Evolutionary conservation across 257 asterid genomes (phyloP).

Genomic region (Lycium ferocissimum): DNA sequence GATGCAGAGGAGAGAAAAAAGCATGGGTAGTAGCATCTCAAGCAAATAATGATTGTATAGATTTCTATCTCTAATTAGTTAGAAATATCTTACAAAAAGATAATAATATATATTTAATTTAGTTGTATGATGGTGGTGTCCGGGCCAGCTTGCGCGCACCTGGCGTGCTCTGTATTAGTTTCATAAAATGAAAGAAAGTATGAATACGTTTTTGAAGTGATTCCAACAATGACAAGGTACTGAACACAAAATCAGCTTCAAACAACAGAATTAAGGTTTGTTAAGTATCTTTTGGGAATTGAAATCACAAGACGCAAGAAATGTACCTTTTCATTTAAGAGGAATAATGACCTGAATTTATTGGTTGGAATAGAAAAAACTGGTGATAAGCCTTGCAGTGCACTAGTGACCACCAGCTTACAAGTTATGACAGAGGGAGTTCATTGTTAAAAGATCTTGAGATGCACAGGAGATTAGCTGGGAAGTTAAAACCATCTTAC

Average conservation of each 20-base stretch:
- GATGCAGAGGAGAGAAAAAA: slow-evolving; percentile 21
- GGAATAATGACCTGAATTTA: slow-evolving; percentile 6
- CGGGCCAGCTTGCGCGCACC: neutral
- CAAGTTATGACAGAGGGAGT: slow-evolving; percentile 17
- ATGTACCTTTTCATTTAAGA: slow-evolving; percentile 12
- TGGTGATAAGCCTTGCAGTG: slow-evolving; percentile 12
- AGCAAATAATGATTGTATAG: slow-evolving; percentile 17
- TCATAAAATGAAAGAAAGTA: slow-evolving; percentile 20
- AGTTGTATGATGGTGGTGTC: neutral
- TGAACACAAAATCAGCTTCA: neutral
- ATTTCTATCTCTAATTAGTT: slow-evolving; percentile 19
- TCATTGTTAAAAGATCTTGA: slow-evolving; percentile 18
- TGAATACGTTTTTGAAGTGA: neutral
- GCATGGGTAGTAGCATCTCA: slow-evolving; percentile 8
- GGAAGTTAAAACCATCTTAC: slow-evolving; percentile 11
- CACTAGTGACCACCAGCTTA: neutral
- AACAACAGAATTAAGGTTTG: neutral
- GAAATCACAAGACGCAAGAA: neutral
- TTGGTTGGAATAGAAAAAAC: slow-evolving; percentile 12
- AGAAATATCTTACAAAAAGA: neutral
- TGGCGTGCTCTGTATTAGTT: neutral
- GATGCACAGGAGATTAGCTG: slow-evolving; percentile 18
- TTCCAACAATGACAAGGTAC: neutral
- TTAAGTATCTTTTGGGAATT: neutral
- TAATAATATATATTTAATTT: neutral